Evolutionary conservation across 306 rosid genomes (phyloP), one percentile per base, ranked within the genome.

Genomic region (Prunus kanzakura): DNA sequence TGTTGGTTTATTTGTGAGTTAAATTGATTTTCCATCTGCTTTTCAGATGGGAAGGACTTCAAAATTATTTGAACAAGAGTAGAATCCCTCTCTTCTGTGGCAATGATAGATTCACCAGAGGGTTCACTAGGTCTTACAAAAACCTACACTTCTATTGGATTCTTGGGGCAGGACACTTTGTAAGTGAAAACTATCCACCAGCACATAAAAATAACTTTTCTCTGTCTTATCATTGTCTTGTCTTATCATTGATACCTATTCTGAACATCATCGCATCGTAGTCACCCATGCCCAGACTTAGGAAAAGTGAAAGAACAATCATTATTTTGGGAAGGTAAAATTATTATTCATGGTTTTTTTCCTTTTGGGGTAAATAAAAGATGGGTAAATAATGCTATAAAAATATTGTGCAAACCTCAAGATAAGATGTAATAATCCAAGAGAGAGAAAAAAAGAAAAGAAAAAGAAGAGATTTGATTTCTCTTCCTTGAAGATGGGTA

Each of bases 161-260:
- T 79, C 99, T 95, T 66, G 87, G 91, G 76, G 99, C 99, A 22
- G 99, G 99, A 63, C 99, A 95, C 69, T 90, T 87, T 82, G 99
- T 95, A 89, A 95, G 99, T 88, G 84, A 64, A 60, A 77, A 41
- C n/a, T 57, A 4, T 25, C n/a, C 67, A 6, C 20, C 45, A 19
- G 4, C 30, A 14, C 22, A 41, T 14, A 23, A 41, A 2, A 30
- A n/a, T 52, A 6, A 6, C 5, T 20, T 3, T 65, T 18, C 8
- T n/a, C 20, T 66, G 43, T 55, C 67, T 27, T 23, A 6, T 41
- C 75, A 22, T 4, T 64, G 52, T 71, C 69, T 52, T 71, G 19
- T 58, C 43, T 11, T 54, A 4, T 70, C 74, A 29, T 2, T 8
- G 15, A 38, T 60, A 51, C 51, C 19, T 50, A 7, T 27, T 43